A percentile compares a stretch with the other conserved stretches of the same genome.
Conservation (phyloP, 768 basidiomycete species). For the Termitomyces sp. region DNA sequence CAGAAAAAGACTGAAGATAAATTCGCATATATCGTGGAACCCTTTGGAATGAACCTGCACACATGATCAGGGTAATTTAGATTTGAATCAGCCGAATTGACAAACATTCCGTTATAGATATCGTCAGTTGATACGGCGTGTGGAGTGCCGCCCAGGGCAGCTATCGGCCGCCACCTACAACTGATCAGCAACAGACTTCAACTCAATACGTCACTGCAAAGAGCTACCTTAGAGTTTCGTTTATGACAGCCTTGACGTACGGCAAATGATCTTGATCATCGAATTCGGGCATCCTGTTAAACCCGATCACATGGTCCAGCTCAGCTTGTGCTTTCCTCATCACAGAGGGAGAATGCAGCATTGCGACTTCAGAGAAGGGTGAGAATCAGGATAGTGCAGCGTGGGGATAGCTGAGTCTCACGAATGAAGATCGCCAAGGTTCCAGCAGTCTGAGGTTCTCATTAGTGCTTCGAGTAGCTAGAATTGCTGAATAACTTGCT, state of each 20-base stretch:
- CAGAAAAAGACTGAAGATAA: not conserved
- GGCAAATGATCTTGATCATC: constrained; percentile 9
- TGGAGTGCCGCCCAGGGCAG: constrained; percentile 8
- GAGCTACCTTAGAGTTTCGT: constrained; percentile 12
- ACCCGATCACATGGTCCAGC: constrained; percentile 11
- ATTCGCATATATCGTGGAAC: constrained; percentile 10
- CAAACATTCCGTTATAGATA: constrained; percentile 9
- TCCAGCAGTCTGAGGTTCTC: not conserved
- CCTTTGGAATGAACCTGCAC: constrained; percentile 8
- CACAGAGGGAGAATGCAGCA: constrained; percentile 16
- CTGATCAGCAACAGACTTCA: not conserved
- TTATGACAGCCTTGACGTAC: constrained; percentile 12
- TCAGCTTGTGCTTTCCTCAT: constrained; percentile 16
- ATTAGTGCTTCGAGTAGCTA: not conserved
- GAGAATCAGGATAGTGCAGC: not conserved
- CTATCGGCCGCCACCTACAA: constrained; percentile 12
- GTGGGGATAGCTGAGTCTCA: not conserved
- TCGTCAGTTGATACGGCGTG: constrained; percentile 12
- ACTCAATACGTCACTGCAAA: not conserved
- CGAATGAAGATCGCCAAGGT: constrained; percentile 5
- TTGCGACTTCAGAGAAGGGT: constrained; percentile 2
- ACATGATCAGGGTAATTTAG: not conserved
- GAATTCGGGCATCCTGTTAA: constrained; percentile 9
- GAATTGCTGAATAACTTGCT: not conserved
- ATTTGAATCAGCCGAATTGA: not conserved